Base-by-base conservation (phyloP, 352 stramenopile species). In the Phytophthora citricola region DNA sequence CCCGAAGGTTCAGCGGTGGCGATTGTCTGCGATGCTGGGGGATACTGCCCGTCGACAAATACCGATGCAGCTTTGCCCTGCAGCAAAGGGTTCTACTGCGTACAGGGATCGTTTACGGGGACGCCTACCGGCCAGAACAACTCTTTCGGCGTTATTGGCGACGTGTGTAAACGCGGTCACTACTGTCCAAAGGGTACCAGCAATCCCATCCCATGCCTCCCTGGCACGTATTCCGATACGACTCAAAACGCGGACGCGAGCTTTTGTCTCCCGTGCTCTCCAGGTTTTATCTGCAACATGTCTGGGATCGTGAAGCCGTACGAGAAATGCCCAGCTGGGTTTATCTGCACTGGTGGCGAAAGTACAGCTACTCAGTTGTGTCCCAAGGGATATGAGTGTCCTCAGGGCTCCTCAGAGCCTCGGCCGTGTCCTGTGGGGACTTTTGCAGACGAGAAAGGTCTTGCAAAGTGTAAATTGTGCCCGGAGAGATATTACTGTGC, bases 81-180 rank as follows among this genome's bases (percentile, higher is more conserved):
- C 34, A 64, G 81, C 4, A 60, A 81, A 32, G 93, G 93, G 0
- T 97, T 93, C 63, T 97, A 96, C 63, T 98, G 92, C 50, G 70
- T 96, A 0, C 90, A 96, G 63, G 86, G 87, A 8, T 94, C 86
- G 11, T 96, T 80, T 63, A 95, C 87, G 1, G 72, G 82, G 7
- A 89, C 75, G 2, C 87, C 87, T 7, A 93, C 83, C 0, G 85
- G 87, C 0, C 71, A 92, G 61, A 83, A 68, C 50, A 95, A 94
- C 60, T 82, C 79, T 10, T 70, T 94, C 6, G 87, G 87, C 2
- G 73, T 69, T 1, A 93, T 96, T 27, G 89, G 89, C 7, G 60
- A 96, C 51, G 73, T 93, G 0, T 95, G 85, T 40, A 73, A 75
- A 5, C 57, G 52, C 1, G 91, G 91, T 1, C 86, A 93, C 48